Percentiles rank a stretch among this genome's conserved stretches.
phyloP scores from a whole-genome alignment of 2,329 filamentous ascomycete species.

The Aspergillus aculeatus region DNA sequence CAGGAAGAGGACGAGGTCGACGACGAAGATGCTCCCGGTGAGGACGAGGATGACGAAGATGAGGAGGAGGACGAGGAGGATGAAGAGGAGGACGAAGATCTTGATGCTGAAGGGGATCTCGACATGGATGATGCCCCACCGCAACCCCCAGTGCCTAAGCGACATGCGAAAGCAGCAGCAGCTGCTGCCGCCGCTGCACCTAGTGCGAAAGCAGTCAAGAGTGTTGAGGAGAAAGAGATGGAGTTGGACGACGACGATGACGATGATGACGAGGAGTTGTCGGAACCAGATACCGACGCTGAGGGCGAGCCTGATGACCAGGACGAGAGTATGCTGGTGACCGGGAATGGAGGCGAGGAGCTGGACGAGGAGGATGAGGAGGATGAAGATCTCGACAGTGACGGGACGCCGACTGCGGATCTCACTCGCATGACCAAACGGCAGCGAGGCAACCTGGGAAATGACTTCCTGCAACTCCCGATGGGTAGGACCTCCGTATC shows the following conservation, averaged over 20 bases:
- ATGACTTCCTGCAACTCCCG: slow-evolving; percentile 53
- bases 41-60: slow-evolving; percentile 35
- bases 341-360: slow-evolving; percentile 35
- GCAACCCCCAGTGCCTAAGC: slow-evolving; percentile 37
- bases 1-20: slow-evolving; percentile 42
- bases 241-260: slow-evolving; percentile 38
- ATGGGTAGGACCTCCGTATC: slow-evolving; percentile 47
- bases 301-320: slow-evolving; percentile 51
- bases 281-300: slow-evolving; percentile 47
- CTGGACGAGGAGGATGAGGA: slow-evolving; percentile 44
- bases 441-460: slow-evolving; percentile 61
- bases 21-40: slow-evolving; percentile 40
- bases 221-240: slow-evolving; percentile 50
- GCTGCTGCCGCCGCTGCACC: slow-evolving; percentile 24
- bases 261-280: slow-evolving; percentile 42
- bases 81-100: slow-evolving; percentile 27
- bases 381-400: slow-evolving; percentile 45
- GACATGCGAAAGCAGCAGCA: slow-evolving; percentile 38
- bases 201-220: slow-evolving; percentile 38
- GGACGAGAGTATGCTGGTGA: slow-evolving; percentile 46
- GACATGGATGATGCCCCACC: slow-evolving; percentile 50
- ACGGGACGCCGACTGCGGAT: slow-evolving; percentile 51
- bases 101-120: slow-evolving; percentile 36
- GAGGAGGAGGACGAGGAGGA: slow-evolving; percentile 38
- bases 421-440: slow-evolving; percentile 66